Evolutionary conservation across 208 protist genomes (phyloP), one percentile per base, ranked within the genome.

Genomic region (Trypanosomatidae sp.): DNA sequence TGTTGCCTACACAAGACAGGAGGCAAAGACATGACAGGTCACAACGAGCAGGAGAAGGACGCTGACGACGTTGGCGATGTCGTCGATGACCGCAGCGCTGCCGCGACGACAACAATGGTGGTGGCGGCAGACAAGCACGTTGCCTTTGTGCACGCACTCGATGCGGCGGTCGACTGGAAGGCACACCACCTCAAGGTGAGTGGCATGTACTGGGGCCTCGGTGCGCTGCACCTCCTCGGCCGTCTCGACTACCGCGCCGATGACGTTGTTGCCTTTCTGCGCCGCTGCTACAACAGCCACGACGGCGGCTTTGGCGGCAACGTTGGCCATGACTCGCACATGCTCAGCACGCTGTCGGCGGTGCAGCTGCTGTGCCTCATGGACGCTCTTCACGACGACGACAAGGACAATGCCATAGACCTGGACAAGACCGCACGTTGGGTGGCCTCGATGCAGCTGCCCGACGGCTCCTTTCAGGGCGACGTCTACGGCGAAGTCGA

Each of bases 401-500:
- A n/a, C n/a, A n/a, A n/a, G n/a, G n/a, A n/a, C n/a, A 16, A 32
- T 0, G 30, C 23, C 15, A 64, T 94, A 49, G 88, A 92, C 44
- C 52, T 53, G 30, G 71, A 77, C 1, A 52, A 61, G 7, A 87
- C 89, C 1, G 71, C 68, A 2, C n/a, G 28, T 2, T 93, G 76
- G 70, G 69, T 92, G 38, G 78, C 72, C 7, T 68, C 60, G 6
- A 85, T 98, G 59, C 97, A 99, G 62, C 66, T 93, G 25, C 40
- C 49, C 0, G 97, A 99, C 70, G 98, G 98, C 15, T 98, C 95
- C 4, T 99, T 99, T 62, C 47, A 66, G 21, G 98, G 97, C n/a
- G 98, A 99, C 56, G 42, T 87, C 44, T 99, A 94, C 91, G 97
- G 96, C 4, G 98, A 99, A 55, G 73, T 99, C 3, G 98, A 99